A percentile compares a stretch with the other conserved stretches of the same genome.
These are phyloP conservation scores for Penicillium longicatenatum DNA, from an alignment of 495 filamentous ascomycete genomes.

Conservation along the genomic window DNA sequence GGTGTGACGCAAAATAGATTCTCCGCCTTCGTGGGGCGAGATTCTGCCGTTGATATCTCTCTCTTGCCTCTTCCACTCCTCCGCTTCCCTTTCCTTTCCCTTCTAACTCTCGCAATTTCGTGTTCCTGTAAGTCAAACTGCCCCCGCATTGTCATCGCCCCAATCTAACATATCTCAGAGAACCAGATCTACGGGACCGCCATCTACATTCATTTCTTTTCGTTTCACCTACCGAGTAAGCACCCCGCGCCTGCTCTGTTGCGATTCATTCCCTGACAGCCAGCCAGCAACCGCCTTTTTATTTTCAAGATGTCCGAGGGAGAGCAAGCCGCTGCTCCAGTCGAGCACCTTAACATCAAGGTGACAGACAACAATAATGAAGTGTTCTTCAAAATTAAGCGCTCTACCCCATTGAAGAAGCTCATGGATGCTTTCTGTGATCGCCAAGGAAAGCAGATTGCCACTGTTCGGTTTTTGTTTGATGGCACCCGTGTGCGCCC, in stretches of 20 bases:
- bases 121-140: conserved; percentile 9
- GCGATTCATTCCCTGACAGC: not conserved
- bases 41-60: conserved; percentile 31
- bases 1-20: conserved; percentile 47
- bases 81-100: conserved; percentile 10
- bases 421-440: conserved; percentile 99
- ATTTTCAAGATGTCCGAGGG: conserved; percentile 24
- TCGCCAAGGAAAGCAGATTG: conserved; percentile 81
- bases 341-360: conserved; percentile 98
- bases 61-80: conserved; percentile 16
- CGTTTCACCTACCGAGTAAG: not conserved
- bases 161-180: not conserved
- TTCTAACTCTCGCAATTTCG: not conserved
- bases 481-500: conserved; percentile 90
- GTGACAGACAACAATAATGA: conserved; percentile 99
- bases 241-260: conserved; percentile 7
- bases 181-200: not conserved
- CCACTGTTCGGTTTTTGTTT: conserved; percentile 92
- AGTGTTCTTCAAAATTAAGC: conserved; percentile 99
- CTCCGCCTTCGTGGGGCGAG: conserved; percentile 38
- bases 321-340: conserved; percentile 56
- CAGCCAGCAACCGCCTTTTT: not conserved
- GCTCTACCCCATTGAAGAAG: conserved; percentile 92
- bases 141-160: not conserved
- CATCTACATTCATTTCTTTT: not conserved